phyloP scores from a whole-genome alignment of 192 early-diverging fungal genomes.

The Rhizoclosmatium sp. region DNA sequence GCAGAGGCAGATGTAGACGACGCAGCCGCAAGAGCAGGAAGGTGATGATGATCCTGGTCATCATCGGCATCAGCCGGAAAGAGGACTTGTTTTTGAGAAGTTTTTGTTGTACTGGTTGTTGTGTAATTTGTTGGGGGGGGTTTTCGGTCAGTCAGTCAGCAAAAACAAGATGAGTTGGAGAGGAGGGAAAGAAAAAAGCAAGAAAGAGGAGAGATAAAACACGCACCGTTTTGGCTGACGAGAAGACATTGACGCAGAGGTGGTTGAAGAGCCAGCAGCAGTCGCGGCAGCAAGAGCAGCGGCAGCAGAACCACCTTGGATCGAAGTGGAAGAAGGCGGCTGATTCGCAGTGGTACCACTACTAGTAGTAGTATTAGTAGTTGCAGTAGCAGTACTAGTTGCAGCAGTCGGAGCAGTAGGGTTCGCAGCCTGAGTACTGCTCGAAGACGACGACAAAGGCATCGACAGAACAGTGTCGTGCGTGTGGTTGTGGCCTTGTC shows the following conservation, averaged over 20 bases:
- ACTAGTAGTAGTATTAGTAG: too few relatives aligned
- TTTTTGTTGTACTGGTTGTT: constrained; percentile 86
- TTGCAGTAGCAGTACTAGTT: too few relatives aligned
- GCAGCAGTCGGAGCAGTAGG: too few relatives aligned
- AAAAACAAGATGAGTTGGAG: background rate
- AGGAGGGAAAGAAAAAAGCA: background rate
- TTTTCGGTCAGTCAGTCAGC: background rate
- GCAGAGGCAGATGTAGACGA: background rate
- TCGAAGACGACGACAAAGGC: background rate
- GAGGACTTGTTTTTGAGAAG: constrained; percentile 85
- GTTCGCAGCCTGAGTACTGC: too few relatives aligned
- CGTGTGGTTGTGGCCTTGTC: background rate
- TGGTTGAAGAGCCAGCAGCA: background rate
- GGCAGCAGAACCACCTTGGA: too few relatives aligned
- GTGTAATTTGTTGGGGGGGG: constrained; percentile 60
- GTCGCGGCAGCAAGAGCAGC: too few relatives aligned
- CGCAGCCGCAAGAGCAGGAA: constrained; percentile 18
- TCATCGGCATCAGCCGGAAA: constrained; percentile 72
- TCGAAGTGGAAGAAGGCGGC: too few relatives aligned
- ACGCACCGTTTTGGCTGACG: constrained; percentile 17
- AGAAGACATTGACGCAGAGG: background rate
- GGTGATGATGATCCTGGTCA: constrained; percentile 41
- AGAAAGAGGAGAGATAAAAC: background rate
- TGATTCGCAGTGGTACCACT: too few relatives aligned
- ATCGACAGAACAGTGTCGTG: background rate